phyloP scores from a whole-genome alignment of 192 early-diverging fungal genomes.

The Coemansia sp. region DNA sequence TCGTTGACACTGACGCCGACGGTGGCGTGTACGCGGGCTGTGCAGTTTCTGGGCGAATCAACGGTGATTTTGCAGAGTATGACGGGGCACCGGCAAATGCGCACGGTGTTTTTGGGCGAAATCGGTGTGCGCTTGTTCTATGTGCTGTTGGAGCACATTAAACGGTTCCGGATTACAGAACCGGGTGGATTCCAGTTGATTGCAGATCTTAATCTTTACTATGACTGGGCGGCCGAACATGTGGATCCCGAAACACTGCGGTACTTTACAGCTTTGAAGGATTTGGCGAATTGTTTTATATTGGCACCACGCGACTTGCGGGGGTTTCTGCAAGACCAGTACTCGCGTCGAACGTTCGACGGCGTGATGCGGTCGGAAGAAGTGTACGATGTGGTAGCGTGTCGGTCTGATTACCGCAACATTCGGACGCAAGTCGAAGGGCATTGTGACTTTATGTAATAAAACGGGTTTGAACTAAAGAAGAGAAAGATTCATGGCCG shows the following conservation, averaged over 20 bases:
- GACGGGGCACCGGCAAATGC: constrained; percentile 77
- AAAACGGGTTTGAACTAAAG: too few relatives aligned
- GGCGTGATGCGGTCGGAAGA: constrained; percentile 55
- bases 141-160: constrained; percentile 80
- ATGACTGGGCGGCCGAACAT: constrained; percentile 41
- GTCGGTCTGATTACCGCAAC: constrained; percentile 49
- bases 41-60: constrained; percentile 77
- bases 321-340: constrained; percentile 45
- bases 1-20: constrained; percentile 72
- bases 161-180: constrained; percentile 74
- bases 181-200: constrained; percentile 91
- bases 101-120: constrained; percentile 90
- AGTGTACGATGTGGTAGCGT: constrained; percentile 53
- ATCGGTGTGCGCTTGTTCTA: constrained; percentile 84
- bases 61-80: constrained; percentile 68
- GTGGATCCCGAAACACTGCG: constrained; percentile 39
- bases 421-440: constrained; percentile 52
- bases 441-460: constrained; percentile 55
- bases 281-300: constrained; percentile 54
- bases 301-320: constrained; percentile 49
- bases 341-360: constrained; percentile 50
- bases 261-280: constrained; percentile 53
- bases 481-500: too few relatives aligned
- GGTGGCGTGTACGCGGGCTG: constrained; percentile 73
- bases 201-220: constrained; percentile 51